Conservation (phyloP, 306 rosid genomes). For the Parietaria judaica region DNA sequence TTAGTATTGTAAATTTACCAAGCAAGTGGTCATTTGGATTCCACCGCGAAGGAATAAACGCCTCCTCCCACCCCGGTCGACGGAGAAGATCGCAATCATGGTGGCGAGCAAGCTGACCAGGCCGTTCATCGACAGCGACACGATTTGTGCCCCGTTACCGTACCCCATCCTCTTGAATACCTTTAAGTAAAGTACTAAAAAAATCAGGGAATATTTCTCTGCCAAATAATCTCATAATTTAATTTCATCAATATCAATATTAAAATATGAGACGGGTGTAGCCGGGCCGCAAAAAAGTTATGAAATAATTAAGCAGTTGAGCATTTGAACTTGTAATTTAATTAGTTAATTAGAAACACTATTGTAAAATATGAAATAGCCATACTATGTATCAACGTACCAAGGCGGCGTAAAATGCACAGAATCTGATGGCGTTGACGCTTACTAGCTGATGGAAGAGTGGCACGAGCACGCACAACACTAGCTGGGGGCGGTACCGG, state of each 20-base stretch:
- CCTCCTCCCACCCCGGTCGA: constrained; percentile 36
- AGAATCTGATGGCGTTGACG: constrained; percentile 38
- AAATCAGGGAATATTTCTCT: too few species aligned
- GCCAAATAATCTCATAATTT: too few species aligned
- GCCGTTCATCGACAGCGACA: constrained; percentile 33
- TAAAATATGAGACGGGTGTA: too few species aligned
- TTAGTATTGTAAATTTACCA: constrained; percentile 1
- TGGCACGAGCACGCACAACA: constrained; percentile 34
- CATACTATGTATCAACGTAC: too few species aligned
- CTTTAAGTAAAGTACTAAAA: constrained; percentile 22
- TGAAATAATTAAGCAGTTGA: too few species aligned
- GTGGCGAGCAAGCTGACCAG: constrained; percentile 31
- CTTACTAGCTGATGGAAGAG: constrained; percentile 44
- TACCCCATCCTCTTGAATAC: constrained; percentile 36
- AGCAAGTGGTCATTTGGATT: constrained; percentile 28
- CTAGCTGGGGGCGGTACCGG: constrained; percentile 39
- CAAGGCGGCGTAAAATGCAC: too few species aligned
- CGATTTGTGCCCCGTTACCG: constrained; percentile 26
- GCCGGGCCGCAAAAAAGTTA: too few species aligned
- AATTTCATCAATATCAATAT: too few species aligned
- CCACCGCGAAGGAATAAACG: constrained; percentile 38
- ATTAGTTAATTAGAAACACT: too few species aligned
- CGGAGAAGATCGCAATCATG: constrained; percentile 23
- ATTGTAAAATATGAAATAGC: too few species aligned
- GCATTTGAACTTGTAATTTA: too few species aligned